Evolutionary conservation across 225 moss, liverwort and hornwort species (phyloP), one percentile per base, ranked within the genome.

Genomic region (Sphagnum tenellum): DNA sequence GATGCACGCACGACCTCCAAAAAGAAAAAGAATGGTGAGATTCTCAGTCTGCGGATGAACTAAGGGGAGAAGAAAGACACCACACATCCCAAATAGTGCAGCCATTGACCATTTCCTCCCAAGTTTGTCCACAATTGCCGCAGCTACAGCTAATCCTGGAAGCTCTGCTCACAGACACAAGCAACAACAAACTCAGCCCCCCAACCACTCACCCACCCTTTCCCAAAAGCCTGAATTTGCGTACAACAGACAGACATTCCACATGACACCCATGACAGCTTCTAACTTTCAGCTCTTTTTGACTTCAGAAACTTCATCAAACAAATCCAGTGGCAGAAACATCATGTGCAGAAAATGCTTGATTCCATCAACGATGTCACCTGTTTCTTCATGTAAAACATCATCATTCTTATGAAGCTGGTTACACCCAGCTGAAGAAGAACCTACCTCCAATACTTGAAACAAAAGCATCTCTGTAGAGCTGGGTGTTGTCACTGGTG

Each of bases 41-140:
- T 69, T 55, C 54, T 66, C 71, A 4, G 77, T 50, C 60, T 88
- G 85, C 3, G 47, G 63, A 7, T 88, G 84, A 7, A 89, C 66
- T 69, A 93, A 74, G 2, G 89, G 93, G 56, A 82, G 54, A 59
- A 93, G 78, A 59, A 89, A 89, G 9, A 78, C 65, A 55, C 88
- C 86, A 79, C 82, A 88, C 5, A 84, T 66, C 1, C 75, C 69
- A 60, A 93, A 93, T 8, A 93, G 47, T 45, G 71, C 64, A 57
- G 89, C 80, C 93, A 93, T 93, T 60, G 93, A 89, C 69, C 65
- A 88, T 77, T 93, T 93, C 72, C 93, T 89, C 47, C 93, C 93
- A 81, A 71, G 73, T 52, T 77, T 68, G 69, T 92, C 92, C 55
- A 87, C 88, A 70, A 86, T 76, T 48, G 74, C 73, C 55, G 92